Evolutionary conservation across 176 grass and related monocot species (phyloP).

Genomic region (Metroxylon sagu): DNA sequence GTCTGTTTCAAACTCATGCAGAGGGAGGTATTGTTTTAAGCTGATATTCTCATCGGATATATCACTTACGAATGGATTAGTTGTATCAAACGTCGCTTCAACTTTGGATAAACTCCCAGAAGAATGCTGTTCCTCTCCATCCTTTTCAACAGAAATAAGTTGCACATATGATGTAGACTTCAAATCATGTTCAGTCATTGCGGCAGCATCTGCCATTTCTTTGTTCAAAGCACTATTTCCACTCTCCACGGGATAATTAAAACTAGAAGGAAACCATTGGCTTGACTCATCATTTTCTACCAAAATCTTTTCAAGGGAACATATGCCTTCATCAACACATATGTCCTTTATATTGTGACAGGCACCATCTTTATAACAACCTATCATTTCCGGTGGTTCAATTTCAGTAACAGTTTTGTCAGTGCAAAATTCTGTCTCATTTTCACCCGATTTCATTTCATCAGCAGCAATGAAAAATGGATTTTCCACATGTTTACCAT

Average conservation of each 20-base stretch:
- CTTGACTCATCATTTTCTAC: neutral
- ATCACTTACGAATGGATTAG: neutral
- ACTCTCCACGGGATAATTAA: conserved; percentile 29
- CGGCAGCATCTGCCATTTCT: conserved; percentile 13
- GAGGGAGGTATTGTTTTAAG: neutral
- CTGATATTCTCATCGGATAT: conserved; percentile 17
- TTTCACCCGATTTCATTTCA: too few species aligned
- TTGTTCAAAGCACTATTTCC: conserved; percentile 12
- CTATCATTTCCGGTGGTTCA: conserved; percentile 31
- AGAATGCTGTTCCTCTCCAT: conserved; percentile 1
- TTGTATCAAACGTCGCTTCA: conserved; percentile 12
- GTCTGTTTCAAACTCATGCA: conserved; percentile 21
- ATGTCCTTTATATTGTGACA: conserved; percentile 6
- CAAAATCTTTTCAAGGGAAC: conserved; percentile 3
- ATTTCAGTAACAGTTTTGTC: conserved; percentile 73
- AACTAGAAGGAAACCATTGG: conserved; percentile 14
- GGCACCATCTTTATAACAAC: conserved; percentile 22
- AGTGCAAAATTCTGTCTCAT: conserved; percentile 29
- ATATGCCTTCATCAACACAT: conserved; percentile 4
- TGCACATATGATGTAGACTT: conserved; percentile 22
- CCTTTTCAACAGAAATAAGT: conserved; percentile 4
- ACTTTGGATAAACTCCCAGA: conserved; percentile 10
- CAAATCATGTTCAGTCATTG: conserved; percentile 19
- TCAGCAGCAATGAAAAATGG: too few species aligned
- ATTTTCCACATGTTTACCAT: too few species aligned